phyloP scores from a whole-genome alignment of 306 rosid species.

The Medicago arabica region DNA sequence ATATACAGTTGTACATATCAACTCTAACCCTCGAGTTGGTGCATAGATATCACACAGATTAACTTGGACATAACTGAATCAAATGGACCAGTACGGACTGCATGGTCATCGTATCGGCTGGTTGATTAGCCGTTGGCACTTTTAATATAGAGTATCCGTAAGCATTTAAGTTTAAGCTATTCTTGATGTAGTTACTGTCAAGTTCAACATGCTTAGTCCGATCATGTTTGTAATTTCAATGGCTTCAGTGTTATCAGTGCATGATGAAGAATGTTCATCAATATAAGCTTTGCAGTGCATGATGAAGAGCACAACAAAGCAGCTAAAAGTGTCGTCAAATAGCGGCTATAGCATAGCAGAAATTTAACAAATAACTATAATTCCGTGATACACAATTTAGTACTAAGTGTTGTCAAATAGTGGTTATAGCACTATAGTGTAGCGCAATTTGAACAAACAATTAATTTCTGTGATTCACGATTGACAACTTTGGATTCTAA shows the following conservation, averaged over 20 bases:
- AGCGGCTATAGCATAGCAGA: not conserved
- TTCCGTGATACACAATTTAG: not conserved
- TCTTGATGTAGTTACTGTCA: slow-evolving; percentile 10
- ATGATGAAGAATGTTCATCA: not conserved
- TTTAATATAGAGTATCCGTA: not conserved
- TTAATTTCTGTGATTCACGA: not conserved
- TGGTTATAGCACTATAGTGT: not conserved
- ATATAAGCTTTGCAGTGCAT: not conserved
- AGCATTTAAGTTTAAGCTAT: not conserved
- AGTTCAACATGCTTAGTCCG: slow-evolving; percentile 5
- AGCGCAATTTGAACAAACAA: not conserved
- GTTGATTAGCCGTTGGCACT: not conserved
- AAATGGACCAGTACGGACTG: not conserved
- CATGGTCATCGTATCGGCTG: slow-evolving; percentile 16
- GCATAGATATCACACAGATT: too few species aligned
- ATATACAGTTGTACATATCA: too few species aligned
- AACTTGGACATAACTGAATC: slow-evolving; percentile 7
- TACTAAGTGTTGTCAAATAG: not conserved
- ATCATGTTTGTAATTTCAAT: slow-evolving; percentile 14
- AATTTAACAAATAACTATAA: not conserved
- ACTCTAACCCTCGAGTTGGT: too few species aligned
- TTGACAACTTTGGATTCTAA: not conserved
- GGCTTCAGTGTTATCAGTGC: not conserved
- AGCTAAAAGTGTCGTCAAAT: not conserved
- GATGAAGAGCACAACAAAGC: not conserved